Base-by-base conservation (phyloP, 73 alveolate species). In the Urostyla sp. region DNA sequence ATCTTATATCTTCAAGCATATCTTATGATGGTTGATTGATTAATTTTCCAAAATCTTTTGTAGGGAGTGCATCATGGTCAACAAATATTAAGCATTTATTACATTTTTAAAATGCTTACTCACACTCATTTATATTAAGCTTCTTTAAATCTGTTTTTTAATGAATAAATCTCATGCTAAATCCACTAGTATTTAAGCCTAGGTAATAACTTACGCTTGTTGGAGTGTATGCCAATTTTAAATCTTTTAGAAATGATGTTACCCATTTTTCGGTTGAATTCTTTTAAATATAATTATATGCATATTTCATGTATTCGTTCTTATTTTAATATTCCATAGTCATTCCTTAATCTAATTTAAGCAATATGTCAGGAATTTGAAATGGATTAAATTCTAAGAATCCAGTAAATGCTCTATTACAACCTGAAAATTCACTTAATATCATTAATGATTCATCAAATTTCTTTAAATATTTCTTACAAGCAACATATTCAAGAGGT, bases 381-480 rank as follows among this genome's bases (percentile, higher is more conserved):
- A 87, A 91, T 0, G 97, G 97, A 44, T 91, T 91, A 54, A 59
- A 80, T 46, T 91, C 88, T n/a, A 77, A 24, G 30, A 67, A 78
- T 15, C 93, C 90, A 21, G 75, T 23, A 16, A 90, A 61, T 56
- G 91, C 91, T 35, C 93, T 72, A 49, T 85, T 77, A 40, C 91
- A 77, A n/a, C 95, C 97, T 6, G 94, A 73, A 72, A 91, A 91
- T 58, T 91, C 97, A 63, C 89, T 55, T 23, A 91, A 84, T 35
- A 91, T 48, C 43, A 90, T 85, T 10, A 74, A 32, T 3, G 94
- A 27, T 15, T 35, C 20, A 0, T 58, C 76, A 18, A 59, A 43
- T 48, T 75, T 76, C 28, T 82, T 55, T 2, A 80, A 30, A 20
- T 28, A 38, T 18, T 72, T 59, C 52, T 80, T 85, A 0, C 67